Conservation (phyloP, 2,329 filamentous ascomycete species). For the Venturia asperata region DNA sequence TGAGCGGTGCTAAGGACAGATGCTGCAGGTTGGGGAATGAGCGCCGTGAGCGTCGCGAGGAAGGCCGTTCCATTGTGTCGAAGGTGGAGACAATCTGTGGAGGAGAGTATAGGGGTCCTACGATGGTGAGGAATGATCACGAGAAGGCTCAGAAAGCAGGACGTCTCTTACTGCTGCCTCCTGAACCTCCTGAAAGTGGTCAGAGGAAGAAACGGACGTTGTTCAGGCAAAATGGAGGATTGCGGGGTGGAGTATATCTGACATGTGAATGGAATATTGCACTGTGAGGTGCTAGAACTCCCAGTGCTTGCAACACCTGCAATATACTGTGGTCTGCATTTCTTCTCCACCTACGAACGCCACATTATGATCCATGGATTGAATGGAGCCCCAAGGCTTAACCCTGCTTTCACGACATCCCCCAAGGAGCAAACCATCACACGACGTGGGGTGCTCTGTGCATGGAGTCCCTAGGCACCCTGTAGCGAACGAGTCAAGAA, state of each 20-base stretch:
- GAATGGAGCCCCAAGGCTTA: background rate
- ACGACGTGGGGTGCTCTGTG: background rate
- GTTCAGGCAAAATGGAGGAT: background rate
- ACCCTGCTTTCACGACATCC: background rate
- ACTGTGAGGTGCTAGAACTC: no score
- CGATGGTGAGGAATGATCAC: background rate
- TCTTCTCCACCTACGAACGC: background rate
- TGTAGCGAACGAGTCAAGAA: no score
- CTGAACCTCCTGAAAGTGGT: background rate
- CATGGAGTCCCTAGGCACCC: background rate
- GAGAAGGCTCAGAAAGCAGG: background rate
- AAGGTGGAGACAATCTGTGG: slow-evolving; percentile 11
- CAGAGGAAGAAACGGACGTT: background rate
- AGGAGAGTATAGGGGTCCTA: background rate
- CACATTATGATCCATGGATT: no score
- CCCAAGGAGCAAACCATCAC: background rate
- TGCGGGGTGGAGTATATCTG: background rate
- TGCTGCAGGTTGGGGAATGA: slow-evolving; percentile 54
- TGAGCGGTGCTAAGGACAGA: slow-evolving; percentile 55
- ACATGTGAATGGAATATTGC: background rate
- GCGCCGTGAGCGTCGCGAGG: slow-evolving; percentile 34
- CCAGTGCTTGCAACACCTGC: background rate
- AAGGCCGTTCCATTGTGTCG: slow-evolving; percentile 10
- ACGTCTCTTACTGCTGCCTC: background rate
- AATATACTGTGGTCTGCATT: no score